These are phyloP conservation scores for Paramecium tetraurelia DNA, from an alignment of 73 alveolate genomes.

Conservation along the genomic window DNA sequence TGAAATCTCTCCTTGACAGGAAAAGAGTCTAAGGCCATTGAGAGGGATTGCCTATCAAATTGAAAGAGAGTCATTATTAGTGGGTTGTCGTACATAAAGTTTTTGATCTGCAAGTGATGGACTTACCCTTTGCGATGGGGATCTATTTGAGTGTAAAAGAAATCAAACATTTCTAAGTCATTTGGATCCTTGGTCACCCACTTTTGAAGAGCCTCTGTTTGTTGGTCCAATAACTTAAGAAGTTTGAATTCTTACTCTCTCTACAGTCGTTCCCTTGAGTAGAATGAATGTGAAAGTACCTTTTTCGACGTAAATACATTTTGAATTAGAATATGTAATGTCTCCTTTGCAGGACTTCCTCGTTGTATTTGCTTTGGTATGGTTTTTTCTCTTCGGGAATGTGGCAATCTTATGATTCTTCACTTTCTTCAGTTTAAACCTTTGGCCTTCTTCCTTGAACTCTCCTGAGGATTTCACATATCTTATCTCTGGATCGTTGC, in stretches of 20 bases:
- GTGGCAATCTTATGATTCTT: background rate
- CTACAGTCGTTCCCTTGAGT: background rate
- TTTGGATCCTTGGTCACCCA: slow-evolving; percentile 28
- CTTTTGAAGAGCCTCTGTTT: slow-evolving; percentile 25
- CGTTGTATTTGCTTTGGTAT: background rate
- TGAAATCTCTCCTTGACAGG: slow-evolving; percentile 36
- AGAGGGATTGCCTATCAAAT: background rate
- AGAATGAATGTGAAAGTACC: background rate
- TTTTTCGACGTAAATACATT: slow-evolving; percentile 8
- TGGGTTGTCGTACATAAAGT: slow-evolving; percentile 17
- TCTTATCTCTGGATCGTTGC: slow-evolving; percentile 48
- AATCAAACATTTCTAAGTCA: slow-evolving; percentile 33
- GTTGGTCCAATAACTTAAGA: background rate
- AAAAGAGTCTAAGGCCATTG: background rate
- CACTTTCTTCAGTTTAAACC: background rate
- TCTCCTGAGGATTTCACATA: slow-evolving; percentile 20
- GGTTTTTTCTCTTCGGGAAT: background rate
- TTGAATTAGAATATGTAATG: slow-evolving; percentile 38
- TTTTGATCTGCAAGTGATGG: background rate
- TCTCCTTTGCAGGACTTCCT: slow-evolving; percentile 20
- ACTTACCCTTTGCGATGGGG: background rate
- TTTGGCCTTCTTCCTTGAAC: background rate
- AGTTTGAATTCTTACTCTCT: slow-evolving; percentile 27
- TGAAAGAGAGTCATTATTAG: background rate
- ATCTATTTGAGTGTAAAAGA: slow-evolving; percentile 6